phyloP scores from a whole-genome alignment of 305 asterid genomes.

The Stenogyne calaminthoides region DNA sequence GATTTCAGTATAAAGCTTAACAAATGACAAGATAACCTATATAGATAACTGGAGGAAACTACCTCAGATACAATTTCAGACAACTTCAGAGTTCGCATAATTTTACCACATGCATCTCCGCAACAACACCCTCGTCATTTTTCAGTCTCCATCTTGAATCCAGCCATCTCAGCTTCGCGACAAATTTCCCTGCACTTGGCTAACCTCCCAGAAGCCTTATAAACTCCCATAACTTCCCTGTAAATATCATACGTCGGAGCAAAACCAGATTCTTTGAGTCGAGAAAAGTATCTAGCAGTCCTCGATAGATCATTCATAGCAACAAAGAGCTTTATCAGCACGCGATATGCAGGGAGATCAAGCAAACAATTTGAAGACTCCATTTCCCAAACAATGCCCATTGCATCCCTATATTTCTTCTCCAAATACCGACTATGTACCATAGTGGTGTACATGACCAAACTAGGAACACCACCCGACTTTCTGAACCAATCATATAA shows the following conservation, averaged over 20 bases:
- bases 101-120: neutral
- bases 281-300: slow-evolving; percentile 66
- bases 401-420: slow-evolving; percentile 65
- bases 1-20: neutral
- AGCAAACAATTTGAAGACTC: slow-evolving; percentile 66
- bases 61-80: too few relatives aligned
- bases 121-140: neutral
- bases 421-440: slow-evolving; percentile 69
- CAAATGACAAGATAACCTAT: too few relatives aligned
- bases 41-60: too few relatives aligned
- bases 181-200: slow-evolving; percentile 72
- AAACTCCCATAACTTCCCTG: slow-evolving; percentile 51
- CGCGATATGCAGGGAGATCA: slow-evolving; percentile 89
- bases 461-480: slow-evolving; percentile 55
- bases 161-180: slow-evolving; percentile 85
- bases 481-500: slow-evolving; percentile 71
- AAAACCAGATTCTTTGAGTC: slow-evolving; percentile 81
- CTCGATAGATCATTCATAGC: slow-evolving; percentile 72
- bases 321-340: slow-evolving; percentile 78
- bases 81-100: neutral
- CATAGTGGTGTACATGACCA: slow-evolving; percentile 88
- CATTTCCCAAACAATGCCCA: slow-evolving; percentile 91
- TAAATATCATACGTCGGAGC: slow-evolving; percentile 70
- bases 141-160: slow-evolving; percentile 54
- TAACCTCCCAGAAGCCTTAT: slow-evolving; percentile 60